A percentile compares a stretch with the other conserved stretches of the same genome.
phyloP scores from a whole-genome alignment of 768 basidiomycete species.

The Tylopilus rubrobrunneus region DNA sequence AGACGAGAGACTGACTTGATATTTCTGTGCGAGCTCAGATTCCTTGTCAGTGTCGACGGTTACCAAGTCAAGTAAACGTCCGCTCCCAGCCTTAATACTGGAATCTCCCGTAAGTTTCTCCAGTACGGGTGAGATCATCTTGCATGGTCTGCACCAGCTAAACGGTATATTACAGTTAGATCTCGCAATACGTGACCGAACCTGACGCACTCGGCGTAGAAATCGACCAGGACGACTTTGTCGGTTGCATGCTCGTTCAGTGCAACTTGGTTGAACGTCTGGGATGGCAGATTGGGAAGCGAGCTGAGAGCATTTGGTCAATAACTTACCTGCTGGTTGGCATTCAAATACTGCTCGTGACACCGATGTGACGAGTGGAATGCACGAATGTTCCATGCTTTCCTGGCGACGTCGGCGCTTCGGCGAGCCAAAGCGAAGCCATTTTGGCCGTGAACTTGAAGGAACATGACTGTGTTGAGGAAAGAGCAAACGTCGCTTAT shows the following conservation, averaged over 20 bases:
- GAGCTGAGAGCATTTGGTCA: neutral
- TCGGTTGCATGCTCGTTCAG: slow-evolving; percentile 35
- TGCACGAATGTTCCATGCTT: slow-evolving; percentile 19
- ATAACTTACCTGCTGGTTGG: slow-evolving; percentile 38
- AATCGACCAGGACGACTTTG: slow-evolving; percentile 68
- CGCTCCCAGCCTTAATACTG: slow-evolving; percentile 45
- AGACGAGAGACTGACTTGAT: slow-evolving; percentile 34
- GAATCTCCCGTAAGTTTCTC: slow-evolving; percentile 51
- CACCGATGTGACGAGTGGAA: slow-evolving; percentile 40
- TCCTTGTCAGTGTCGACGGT: slow-evolving; percentile 64
- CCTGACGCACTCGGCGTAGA: slow-evolving; percentile 70
- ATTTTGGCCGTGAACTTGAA: slow-evolving; percentile 4
- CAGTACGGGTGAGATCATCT: slow-evolving; percentile 64
- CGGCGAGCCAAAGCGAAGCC: slow-evolving; percentile 3
- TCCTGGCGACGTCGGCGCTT: slow-evolving; percentile 1
- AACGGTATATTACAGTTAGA: slow-evolving; percentile 2
- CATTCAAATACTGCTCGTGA: slow-evolving; percentile 41
- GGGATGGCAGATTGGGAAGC: neutral
- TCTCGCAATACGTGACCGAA: neutral
- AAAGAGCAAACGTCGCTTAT: neutral
- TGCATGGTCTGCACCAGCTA: slow-evolving; percentile 83
- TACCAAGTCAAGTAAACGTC: slow-evolving; percentile 62
- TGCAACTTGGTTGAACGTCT: slow-evolving; percentile 35
- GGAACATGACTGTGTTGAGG: slow-evolving; percentile 10
- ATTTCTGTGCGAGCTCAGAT: slow-evolving; percentile 44